Evolutionary conservation across 1,284 basidiomycete genomes (phyloP).

Genomic region (Inonotus hispidus): DNA sequence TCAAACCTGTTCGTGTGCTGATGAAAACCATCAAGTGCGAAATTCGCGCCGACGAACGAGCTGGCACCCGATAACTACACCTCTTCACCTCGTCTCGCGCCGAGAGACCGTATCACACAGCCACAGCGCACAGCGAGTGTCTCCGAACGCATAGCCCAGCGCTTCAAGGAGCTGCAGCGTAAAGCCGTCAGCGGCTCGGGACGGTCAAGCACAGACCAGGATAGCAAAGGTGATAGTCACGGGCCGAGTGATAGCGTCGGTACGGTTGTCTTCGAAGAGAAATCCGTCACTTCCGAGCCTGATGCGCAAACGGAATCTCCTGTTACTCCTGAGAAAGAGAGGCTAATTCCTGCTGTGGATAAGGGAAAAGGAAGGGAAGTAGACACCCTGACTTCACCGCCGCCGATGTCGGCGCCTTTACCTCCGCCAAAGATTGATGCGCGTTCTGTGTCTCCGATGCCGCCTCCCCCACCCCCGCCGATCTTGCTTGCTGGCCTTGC

Average conservation of each 20-base stretch:
- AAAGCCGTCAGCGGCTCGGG: slow-evolving; percentile 39
- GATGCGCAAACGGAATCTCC: slow-evolving; percentile 1
- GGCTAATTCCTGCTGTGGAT: slow-evolving; percentile 49
- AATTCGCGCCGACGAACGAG: slow-evolving; percentile 71
- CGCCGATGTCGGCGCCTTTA: slow-evolving; percentile 51
- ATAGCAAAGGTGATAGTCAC: neutral
- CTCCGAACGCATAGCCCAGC: slow-evolving; percentile 70
- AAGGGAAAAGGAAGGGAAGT: slow-evolving; percentile 74
- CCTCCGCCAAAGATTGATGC: slow-evolving; percentile 35
- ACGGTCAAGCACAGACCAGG: slow-evolving; percentile 23
- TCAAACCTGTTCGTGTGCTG: slow-evolving; percentile 9
- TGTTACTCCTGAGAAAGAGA: slow-evolving; percentile 30
- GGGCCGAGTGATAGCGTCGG: slow-evolving; percentile 9
- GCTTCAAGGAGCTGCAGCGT: slow-evolving; percentile 69
- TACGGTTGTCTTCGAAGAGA: slow-evolving; percentile 27
- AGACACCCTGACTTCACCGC: slow-evolving; percentile 52
- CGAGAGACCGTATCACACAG: slow-evolving; percentile 38
- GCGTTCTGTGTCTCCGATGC: slow-evolving; percentile 33
- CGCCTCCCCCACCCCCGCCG: slow-evolving; percentile 39
- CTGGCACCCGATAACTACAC: slow-evolving; percentile 62
- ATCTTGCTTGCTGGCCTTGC: slow-evolving; percentile 72
- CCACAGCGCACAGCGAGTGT: slow-evolving; percentile 62
- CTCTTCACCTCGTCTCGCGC: slow-evolving; percentile 61
- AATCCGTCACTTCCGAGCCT: slow-evolving; percentile 19
- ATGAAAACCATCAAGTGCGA: slow-evolving; percentile 45